phyloP scores from a whole-genome alignment of 2,329 filamentous ascomycete species.

The Fusarium hainanense region DNA sequence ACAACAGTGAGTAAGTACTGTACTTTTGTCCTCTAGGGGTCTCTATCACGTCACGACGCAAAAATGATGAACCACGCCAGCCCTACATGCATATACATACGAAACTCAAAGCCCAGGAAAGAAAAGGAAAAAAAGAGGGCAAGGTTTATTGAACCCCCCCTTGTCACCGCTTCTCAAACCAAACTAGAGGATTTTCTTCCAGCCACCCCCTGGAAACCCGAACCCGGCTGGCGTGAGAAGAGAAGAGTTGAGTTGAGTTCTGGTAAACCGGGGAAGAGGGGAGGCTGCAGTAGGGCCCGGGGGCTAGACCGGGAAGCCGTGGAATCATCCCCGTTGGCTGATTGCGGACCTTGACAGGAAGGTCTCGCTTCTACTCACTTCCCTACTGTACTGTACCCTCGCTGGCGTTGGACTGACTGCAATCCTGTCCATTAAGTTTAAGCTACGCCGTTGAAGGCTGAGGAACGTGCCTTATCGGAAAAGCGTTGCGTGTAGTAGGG shows the following conservation, averaged over 20 bases:
- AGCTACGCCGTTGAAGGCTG: constrained; percentile 10
- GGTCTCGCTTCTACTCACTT: constrained; percentile 5
- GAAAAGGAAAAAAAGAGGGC: neutral
- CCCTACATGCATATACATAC: constrained; percentile 10
- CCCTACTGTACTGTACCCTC: neutral
- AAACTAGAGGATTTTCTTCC: constrained; percentile 13
- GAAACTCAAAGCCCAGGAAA: neutral
- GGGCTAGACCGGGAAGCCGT: constrained; percentile 28
- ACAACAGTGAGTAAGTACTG: constrained; percentile 1
- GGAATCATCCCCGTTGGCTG: constrained; percentile 37
- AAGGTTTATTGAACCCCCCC: neutral
- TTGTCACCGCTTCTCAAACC: constrained; percentile 29
- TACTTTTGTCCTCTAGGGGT: neutral
- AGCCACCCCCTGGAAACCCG: constrained; percentile 3
- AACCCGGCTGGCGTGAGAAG: neutral
- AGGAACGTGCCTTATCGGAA: neutral
- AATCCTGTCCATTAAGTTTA: neutral
- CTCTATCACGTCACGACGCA: constrained; percentile 25
- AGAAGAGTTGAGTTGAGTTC: neutral
- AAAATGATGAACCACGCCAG: constrained; percentile 8
- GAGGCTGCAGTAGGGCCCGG: constrained; percentile 37
- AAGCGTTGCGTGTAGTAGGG: neutral
- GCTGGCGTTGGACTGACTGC: constrained; percentile 33
- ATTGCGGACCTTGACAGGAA: constrained; percentile 1
- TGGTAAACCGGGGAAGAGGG: constrained; percentile 28